Percentiles rank a stretch among this genome's conserved stretches.
Evolutionary conservation across 2,329 filamentous ascomycete genomes (phyloP).

Genomic region (Penicillium vulpinum): DNA sequence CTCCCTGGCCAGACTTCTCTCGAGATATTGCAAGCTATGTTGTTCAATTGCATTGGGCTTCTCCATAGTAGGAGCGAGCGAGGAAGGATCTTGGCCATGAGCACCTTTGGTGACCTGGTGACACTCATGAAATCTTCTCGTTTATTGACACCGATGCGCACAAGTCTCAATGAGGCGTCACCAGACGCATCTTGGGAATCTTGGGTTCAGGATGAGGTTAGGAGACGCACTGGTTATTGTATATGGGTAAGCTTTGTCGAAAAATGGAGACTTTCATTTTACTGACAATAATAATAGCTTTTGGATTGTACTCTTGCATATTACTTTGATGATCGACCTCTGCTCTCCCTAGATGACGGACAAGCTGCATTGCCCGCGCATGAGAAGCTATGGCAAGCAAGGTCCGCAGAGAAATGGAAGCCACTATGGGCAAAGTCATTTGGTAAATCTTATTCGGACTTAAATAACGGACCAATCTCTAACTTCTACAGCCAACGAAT

Average conservation of each 20-base stretch:
- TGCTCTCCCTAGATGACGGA: conserved; percentile 44
- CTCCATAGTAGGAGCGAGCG: conserved; percentile 29
- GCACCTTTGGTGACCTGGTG: conserved; percentile 32
- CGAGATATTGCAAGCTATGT: conserved; percentile 33
- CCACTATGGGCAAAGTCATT: conserved; percentile 21
- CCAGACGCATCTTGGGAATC: conserved; percentile 30
- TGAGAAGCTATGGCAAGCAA: conserved; percentile 45
- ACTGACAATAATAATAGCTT: conserved; percentile 29
- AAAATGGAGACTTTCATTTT: neutral
- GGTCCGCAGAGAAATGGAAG: conserved; percentile 36
- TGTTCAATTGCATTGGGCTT: conserved; percentile 37
- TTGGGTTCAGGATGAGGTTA: conserved; percentile 43
- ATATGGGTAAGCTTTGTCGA: conserved; percentile 42
- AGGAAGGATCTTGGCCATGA: conserved; percentile 25
- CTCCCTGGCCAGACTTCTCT: conserved; percentile 17
- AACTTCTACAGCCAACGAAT: conserved; percentile 28
- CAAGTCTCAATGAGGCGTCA: conserved; percentile 5
- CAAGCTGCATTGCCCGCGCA: conserved; percentile 42
- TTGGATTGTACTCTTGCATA: conserved; percentile 46
- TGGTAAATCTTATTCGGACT: conserved; percentile 16
- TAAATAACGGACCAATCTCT: neutral
- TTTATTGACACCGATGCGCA: conserved; percentile 11
- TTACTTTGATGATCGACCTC: conserved; percentile 37
- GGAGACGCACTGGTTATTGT: conserved; percentile 43
- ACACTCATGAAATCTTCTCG: conserved; percentile 27